These are phyloP conservation scores for Sextonia rubra DNA, from an alignment of 164 flowering plant genomes.

Conservation along the genomic window DNA sequence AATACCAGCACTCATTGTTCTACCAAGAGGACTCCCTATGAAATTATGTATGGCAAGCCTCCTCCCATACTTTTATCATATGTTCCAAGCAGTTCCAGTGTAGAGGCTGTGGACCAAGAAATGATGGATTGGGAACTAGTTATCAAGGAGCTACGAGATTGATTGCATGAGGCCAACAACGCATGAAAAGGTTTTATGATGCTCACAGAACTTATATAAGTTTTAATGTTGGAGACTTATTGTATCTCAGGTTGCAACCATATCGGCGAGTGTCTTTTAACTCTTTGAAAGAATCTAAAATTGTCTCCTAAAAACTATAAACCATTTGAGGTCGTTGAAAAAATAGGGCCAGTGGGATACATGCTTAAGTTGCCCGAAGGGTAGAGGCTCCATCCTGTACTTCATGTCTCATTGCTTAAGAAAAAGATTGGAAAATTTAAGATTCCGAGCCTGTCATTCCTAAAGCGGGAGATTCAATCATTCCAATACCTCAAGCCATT, in stretches of 20 bases:
- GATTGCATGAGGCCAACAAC: neutral
- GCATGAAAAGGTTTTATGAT: neutral
- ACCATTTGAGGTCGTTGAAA: neutral
- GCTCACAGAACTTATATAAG: neutral
- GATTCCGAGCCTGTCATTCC: neutral
- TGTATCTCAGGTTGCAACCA: constrained; percentile 1
- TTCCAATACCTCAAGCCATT: neutral
- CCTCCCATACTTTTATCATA: constrained; percentile 3
- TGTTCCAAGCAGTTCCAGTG: neutral
- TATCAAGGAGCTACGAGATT: neutral
- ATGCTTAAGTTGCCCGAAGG: neutral
- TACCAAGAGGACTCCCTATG: constrained; percentile 4
- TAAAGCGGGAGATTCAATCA: neutral
- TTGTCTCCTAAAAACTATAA: neutral
- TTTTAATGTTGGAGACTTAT: neutral
- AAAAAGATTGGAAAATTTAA: neutral
- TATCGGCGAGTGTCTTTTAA: neutral
- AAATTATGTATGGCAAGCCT: neutral
- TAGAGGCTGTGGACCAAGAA: constrained; percentile 8
- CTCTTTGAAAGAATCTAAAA: neutral
- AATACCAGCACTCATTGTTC: neutral
- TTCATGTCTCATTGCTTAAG: constrained; percentile 4
- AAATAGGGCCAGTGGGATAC: neutral
- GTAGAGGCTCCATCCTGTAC: neutral
- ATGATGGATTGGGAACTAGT: neutral